phyloP scores from a whole-genome alignment of 495 filamentous ascomycete species.

The Xylaria sp. region DNA sequence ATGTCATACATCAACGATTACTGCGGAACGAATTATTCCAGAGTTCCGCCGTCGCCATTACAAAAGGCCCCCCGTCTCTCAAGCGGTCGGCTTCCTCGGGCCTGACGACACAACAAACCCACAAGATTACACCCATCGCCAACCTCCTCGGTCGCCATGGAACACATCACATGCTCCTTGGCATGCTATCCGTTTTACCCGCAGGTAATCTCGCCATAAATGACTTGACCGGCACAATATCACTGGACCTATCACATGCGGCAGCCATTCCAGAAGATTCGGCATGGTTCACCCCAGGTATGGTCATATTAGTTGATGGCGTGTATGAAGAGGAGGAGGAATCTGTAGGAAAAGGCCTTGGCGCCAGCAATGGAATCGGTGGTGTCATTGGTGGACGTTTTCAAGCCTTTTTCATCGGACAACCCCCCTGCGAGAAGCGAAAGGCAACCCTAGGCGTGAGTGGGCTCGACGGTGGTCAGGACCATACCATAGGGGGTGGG shows the following conservation, averaged over 20 bases:
- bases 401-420: constrained; percentile 85
- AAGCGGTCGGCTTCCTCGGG: constrained; percentile 64
- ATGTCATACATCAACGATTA: constrained; percentile 87
- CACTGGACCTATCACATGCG: constrained; percentile 81
- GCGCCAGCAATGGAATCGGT: constrained; percentile 79
- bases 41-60: constrained; percentile 67
- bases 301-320: constrained; percentile 93
- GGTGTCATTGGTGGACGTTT: constrained; percentile 90
- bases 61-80: constrained; percentile 52
- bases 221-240: constrained; percentile 86
- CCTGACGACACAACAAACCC: constrained; percentile 62
- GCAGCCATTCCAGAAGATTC: constrained; percentile 82
- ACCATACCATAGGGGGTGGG: constrained; percentile 73
- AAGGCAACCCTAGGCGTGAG: constrained; percentile 76
- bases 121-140: constrained; percentile 90
- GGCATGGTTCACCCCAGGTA: constrained; percentile 90
- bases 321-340: constrained; percentile 91
- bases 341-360: constrained; percentile 68
- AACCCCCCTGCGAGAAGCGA: constrained; percentile 87
- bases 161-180: constrained; percentile 84
- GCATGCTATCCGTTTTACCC: constrained; percentile 79
- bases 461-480: constrained; percentile 54
- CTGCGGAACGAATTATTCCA: constrained; percentile 94
- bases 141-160: constrained; percentile 92
- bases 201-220: constrained; percentile 82